Percentiles rank a stretch among this genome's conserved stretches.
phyloP scores from a whole-genome alignment of 495 filamentous ascomycete genomes.

The Physcia stellaris region DNA sequence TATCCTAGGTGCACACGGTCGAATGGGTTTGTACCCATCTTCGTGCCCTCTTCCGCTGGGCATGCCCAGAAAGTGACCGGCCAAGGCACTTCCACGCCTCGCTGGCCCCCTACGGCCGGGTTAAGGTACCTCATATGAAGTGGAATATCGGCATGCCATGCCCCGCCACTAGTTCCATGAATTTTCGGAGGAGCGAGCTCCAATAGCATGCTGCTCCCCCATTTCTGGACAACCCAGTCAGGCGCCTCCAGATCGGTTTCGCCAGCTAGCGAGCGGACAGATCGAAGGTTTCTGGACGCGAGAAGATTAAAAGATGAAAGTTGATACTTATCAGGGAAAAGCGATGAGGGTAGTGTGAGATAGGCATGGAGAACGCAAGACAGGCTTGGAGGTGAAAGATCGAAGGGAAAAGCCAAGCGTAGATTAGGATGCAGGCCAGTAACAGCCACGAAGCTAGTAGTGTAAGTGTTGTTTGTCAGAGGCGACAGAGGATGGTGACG shows the following conservation, averaged over 20 bases:
- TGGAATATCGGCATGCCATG: slow-evolving; percentile 66
- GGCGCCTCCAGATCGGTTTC: slow-evolving; percentile 91
- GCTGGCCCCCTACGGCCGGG: slow-evolving; percentile 22
- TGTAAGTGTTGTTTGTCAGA: slow-evolving; percentile 33
- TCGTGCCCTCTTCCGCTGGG: slow-evolving; percentile 51
- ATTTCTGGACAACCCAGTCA: slow-evolving; percentile 58
- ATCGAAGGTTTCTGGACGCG: slow-evolving; percentile 56
- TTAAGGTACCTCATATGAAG: slow-evolving; percentile 78
- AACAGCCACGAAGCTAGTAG: slow-evolving; percentile 44
- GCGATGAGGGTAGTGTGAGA: slow-evolving; percentile 66
- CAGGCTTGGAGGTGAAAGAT: slow-evolving; percentile 20
- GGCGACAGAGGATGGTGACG: slow-evolving; percentile 51
- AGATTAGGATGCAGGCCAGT: slow-evolving; percentile 84
- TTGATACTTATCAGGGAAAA: slow-evolving; percentile 85
- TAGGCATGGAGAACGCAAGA: slow-evolving; percentile 68
- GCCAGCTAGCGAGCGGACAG: slow-evolving; percentile 53
- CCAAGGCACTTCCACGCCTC: slow-evolving; percentile 43
- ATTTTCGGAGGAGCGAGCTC: slow-evolving; percentile 47
- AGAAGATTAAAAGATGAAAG: slow-evolving; percentile 54
- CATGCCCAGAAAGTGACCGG: slow-evolving; percentile 94
- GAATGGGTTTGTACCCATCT: slow-evolving; percentile 73
- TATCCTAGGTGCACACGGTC: slow-evolving; percentile 74
- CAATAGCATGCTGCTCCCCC: slow-evolving; percentile 71
- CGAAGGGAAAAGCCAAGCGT: slow-evolving; percentile 34
- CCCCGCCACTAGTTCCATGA: not conserved